These are phyloP conservation scores for Kluyveromyces dobzhanskii DNA, from an alignment of 805 yeast species.

Conservation along the genomic window DNA sequence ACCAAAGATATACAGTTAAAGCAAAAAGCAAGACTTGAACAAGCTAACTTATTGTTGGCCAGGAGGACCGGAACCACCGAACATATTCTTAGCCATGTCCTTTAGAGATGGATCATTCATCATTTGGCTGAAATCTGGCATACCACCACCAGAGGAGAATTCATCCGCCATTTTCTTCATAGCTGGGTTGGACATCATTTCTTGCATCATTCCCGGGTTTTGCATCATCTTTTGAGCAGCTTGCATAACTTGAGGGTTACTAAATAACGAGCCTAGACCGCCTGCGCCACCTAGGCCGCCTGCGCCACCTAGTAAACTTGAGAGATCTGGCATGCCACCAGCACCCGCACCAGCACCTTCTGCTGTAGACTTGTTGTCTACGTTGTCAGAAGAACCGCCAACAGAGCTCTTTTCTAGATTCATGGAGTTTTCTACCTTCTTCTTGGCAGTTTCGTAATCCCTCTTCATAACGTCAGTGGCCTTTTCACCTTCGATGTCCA, in stretches of 20 bases:
- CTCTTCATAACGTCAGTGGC: slow-evolving; percentile 86
- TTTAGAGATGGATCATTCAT: slow-evolving; percentile 76
- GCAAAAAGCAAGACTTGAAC: neutral
- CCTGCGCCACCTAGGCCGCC: slow-evolving; percentile 49
- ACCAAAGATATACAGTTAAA: neutral
- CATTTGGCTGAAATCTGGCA: slow-evolving; percentile 57
- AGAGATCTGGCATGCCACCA: slow-evolving; percentile 66
- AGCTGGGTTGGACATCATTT: slow-evolving; percentile 73
- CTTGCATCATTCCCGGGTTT: slow-evolving; percentile 67
- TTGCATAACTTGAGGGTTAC: slow-evolving; percentile 86
- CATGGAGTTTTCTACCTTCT: slow-evolving; percentile 71
- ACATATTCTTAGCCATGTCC: slow-evolving; percentile 62
- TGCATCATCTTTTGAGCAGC: slow-evolving; percentile 86
- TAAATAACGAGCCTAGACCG: slow-evolving; percentile 65
- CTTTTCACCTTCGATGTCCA: slow-evolving; percentile 76
- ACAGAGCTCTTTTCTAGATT: slow-evolving; percentile 31
- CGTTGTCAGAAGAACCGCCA: slow-evolving; percentile 16
- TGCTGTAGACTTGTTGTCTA: slow-evolving; percentile 20
- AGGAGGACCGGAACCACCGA: slow-evolving; percentile 41
- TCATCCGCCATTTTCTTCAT: slow-evolving; percentile 76
- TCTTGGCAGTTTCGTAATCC: slow-evolving; percentile 90
- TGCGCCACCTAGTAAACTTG: slow-evolving; percentile 59
- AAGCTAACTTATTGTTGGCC: slow-evolving; percentile 8
- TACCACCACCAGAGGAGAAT: slow-evolving; percentile 58
- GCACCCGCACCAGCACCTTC: slow-evolving; percentile 19